phyloP scores from a whole-genome alignment of 495 filamentous ascomycete genomes.

The Tricharina praecox region DNA sequence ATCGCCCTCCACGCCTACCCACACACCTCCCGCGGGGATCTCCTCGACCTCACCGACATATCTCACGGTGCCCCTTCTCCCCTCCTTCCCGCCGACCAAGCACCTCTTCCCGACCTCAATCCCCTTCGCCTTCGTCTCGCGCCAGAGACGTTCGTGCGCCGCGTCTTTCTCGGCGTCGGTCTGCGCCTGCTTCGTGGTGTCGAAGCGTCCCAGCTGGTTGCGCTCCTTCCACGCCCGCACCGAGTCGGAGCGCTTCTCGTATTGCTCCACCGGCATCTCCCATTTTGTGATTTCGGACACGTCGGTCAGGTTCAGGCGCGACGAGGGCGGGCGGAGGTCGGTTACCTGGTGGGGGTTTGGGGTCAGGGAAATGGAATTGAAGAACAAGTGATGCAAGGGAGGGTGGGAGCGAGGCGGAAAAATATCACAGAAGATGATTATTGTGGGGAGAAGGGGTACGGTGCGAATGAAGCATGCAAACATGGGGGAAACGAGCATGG shows the following conservation, averaged over 20 bases:
- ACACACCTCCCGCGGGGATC: conserved; percentile 60
- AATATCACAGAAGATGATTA: no score
- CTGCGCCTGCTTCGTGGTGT: conserved; percentile 60
- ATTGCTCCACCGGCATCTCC: conserved; percentile 60
- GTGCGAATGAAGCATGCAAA: no score
- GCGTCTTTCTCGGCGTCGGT: conserved; percentile 49
- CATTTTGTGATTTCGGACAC: conserved; percentile 71
- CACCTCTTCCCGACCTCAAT: conserved; percentile 50
- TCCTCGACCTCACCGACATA: conserved; percentile 69
- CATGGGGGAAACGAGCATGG: no score
- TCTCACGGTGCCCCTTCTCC: conserved; percentile 60
- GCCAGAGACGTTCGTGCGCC: conserved; percentile 47
- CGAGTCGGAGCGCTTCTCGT: conserved; percentile 65
- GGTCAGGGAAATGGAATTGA: neutral
- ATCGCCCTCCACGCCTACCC: conserved; percentile 50
- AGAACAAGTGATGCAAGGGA: neutral
- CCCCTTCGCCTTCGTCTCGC: conserved; percentile 49
- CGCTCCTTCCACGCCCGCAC: conserved; percentile 88
- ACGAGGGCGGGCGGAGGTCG: conserved; percentile 56
- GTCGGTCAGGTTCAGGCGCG: conserved; percentile 61
- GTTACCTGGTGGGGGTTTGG: conserved; percentile 39
- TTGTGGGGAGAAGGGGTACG: no score
- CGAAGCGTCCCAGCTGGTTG: conserved; percentile 84
- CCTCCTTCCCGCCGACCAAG: conserved; percentile 43
- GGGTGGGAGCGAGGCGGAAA: no score